Percentiles rank a stretch among this genome's conserved stretches.
These are phyloP conservation scores for Penicillium diatomitis DNA, from an alignment of 495 filamentous ascomycete species.

Conservation along the genomic window DNA sequence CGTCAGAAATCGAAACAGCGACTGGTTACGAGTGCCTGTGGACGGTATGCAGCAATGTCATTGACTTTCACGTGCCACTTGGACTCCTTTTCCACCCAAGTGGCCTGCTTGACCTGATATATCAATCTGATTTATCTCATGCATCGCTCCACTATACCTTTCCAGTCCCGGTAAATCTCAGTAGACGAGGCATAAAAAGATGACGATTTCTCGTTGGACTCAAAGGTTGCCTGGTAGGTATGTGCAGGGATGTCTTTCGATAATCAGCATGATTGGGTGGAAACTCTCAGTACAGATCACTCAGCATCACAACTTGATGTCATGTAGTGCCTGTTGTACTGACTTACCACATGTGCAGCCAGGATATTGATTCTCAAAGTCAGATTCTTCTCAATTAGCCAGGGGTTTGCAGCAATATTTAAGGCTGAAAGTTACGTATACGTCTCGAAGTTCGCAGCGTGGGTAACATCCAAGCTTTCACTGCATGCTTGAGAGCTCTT, in stretches of 20 bases:
- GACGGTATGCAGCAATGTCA: no score
- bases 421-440: no score
- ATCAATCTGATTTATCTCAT: conserved; percentile 31
- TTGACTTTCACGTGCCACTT: conserved; percentile 41
- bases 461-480: no score
- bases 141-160: conserved; percentile 28
- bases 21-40: no score
- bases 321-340: neutral
- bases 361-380: conserved; percentile 48
- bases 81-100: conserved; percentile 30
- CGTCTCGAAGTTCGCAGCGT: no score
- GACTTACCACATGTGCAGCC: conserved; percentile 48
- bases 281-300: no score
- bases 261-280: neutral
- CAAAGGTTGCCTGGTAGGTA: conserved; percentile 44
- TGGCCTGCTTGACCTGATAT: conserved; percentile 24
- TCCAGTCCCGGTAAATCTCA: conserved; percentile 53
- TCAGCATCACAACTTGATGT: neutral
- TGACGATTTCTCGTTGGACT: conserved; percentile 49
- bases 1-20: no score
- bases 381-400: no score
- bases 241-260: conserved; percentile 32
- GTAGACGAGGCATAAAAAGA: conserved; percentile 46
- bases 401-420: no score
- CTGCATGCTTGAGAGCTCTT: no score